A percentile compares a stretch with the other conserved stretches of the same genome.
Conservation (phyloP, 2,329 filamentous ascomycete species). For the Penicillium paneum region DNA sequence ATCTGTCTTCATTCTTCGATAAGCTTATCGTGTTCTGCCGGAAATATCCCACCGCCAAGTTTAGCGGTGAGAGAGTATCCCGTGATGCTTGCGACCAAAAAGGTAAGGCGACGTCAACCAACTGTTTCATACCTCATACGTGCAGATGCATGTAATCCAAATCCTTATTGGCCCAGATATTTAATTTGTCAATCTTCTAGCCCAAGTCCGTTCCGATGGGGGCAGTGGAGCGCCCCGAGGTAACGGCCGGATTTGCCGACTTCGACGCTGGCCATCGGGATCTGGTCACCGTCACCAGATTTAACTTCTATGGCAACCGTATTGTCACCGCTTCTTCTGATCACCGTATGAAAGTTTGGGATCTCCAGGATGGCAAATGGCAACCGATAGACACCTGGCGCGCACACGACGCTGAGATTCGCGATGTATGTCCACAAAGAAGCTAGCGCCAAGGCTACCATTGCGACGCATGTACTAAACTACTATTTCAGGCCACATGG, state of each 20-base stretch:
- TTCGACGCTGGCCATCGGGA: slow-evolving; percentile 52
- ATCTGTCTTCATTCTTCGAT: slow-evolving; percentile 31
- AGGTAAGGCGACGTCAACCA: slow-evolving; percentile 19
- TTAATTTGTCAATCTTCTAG: slow-evolving; percentile 2
- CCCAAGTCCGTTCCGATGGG: slow-evolving; percentile 17
- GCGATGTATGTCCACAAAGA: slow-evolving; percentile 62
- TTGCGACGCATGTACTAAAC: slow-evolving; percentile 19
- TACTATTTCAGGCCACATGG: slow-evolving; percentile 71
- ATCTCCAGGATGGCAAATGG: slow-evolving; percentile 72
- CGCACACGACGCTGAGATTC: slow-evolving; percentile 84
- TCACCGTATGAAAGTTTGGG: slow-evolving; percentile 88
- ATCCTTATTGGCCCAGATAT: slow-evolving; percentile 19
- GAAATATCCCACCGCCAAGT: slow-evolving; percentile 24
- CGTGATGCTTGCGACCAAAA: slow-evolving; percentile 20
- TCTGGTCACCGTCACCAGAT: slow-evolving; percentile 77
- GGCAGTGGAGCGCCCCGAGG: slow-evolving; percentile 27
- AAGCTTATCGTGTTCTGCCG: slow-evolving; percentile 24
- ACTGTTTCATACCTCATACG: slow-evolving; percentile 23
- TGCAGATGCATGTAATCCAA: slow-evolving; percentile 15
- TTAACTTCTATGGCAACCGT: slow-evolving; percentile 88
- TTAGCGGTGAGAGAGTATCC: slow-evolving; percentile 18
- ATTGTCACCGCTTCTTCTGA: slow-evolving; percentile 90
- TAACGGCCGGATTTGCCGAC: slow-evolving; percentile 40
- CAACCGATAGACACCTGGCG: slow-evolving; percentile 80
- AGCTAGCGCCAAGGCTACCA: slow-evolving; percentile 9